Evolutionary conservation across 495 filamentous ascomycete genomes (phyloP).

Genomic region (Penicillium diatomitis): DNA sequence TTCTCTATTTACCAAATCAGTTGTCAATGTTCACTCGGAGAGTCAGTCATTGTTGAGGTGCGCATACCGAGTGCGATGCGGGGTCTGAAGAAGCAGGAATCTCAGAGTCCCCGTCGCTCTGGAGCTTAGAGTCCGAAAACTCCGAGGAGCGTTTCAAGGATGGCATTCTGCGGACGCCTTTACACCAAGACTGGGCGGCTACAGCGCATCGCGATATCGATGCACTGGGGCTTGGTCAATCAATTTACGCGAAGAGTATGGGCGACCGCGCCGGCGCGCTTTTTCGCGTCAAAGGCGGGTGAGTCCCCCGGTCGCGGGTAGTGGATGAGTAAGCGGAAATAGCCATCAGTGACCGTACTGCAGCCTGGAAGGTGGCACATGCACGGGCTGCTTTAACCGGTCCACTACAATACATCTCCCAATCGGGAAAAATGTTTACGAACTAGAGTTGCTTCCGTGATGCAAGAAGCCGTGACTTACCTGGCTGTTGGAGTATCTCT

Average conservation of each 20-base stretch:
- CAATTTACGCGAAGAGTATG: neutral
- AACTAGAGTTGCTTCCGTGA: too few species aligned
- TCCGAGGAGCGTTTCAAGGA: conserved; percentile 41
- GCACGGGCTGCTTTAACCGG: too few species aligned
- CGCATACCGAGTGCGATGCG: conserved; percentile 36
- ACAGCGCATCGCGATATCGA: conserved; percentile 3
- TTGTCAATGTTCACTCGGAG: too few species aligned
- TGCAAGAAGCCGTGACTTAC: too few species aligned
- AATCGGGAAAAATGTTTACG: too few species aligned
- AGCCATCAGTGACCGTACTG: neutral
- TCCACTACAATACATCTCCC: too few species aligned
- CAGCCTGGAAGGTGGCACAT: too few species aligned
- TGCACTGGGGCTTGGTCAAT: neutral
- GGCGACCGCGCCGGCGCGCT: conserved; percentile 8
- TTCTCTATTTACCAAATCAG: conserved; percentile 15
- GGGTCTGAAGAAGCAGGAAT: conserved; percentile 33
- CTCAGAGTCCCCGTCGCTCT: conserved; percentile 18
- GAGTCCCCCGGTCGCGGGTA: too few species aligned
- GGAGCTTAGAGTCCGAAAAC: conserved; percentile 36
- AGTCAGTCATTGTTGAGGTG: neutral
- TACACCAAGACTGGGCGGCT: neutral
- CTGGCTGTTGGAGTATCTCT: too few species aligned
- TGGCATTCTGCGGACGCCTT: conserved; percentile 18
- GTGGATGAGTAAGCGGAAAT: conserved; percentile 4
- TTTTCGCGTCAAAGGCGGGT: conserved; percentile 7